phyloP scores from a whole-genome alignment of 2,329 filamentous ascomycete species.

The Zasmidium citrigriseum region DNA sequence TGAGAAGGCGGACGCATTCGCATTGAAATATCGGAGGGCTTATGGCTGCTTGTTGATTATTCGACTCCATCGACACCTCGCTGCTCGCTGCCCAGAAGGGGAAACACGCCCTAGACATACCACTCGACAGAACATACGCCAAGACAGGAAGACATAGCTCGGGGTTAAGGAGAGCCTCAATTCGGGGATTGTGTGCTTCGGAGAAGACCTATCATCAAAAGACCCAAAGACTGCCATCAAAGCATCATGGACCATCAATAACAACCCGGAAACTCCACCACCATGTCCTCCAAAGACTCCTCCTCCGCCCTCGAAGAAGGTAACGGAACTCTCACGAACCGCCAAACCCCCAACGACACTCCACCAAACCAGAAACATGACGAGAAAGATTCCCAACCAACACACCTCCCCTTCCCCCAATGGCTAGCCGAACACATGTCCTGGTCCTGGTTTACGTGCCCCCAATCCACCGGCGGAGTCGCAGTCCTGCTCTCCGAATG shows the following conservation, averaged over 20 bases:
- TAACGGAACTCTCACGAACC: not conserved
- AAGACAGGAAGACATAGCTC: not conserved
- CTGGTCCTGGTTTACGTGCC: slow-evolving; percentile 65
- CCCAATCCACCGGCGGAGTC: slow-evolving; percentile 74
- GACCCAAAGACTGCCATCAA: not conserved
- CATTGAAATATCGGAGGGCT: too few species aligned
- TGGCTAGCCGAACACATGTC: slow-evolving; percentile 19
- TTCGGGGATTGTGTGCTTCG: not conserved
- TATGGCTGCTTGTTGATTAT: too few species aligned
- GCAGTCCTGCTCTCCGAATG: slow-evolving; percentile 64
- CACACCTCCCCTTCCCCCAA: slow-evolving; percentile 16
- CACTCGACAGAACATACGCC: not conserved
- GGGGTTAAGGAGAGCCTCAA: not conserved
- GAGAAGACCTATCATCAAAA: not conserved
- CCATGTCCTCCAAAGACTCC: not conserved
- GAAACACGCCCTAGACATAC: not conserved
- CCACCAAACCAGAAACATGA: not conserved
- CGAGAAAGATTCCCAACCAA: not conserved
- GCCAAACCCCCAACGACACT: not conserved
- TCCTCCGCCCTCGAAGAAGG: slow-evolving; percentile 18
- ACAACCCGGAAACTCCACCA: not conserved
- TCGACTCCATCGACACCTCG: not conserved
- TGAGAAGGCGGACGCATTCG: too few species aligned
- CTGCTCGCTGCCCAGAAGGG: not conserved
- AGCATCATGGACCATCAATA: not conserved